These are phyloP conservation scores for Penicillium vulpinum DNA, from an alignment of 2,329 filamentous ascomycete genomes.

Conservation along the genomic window DNA sequence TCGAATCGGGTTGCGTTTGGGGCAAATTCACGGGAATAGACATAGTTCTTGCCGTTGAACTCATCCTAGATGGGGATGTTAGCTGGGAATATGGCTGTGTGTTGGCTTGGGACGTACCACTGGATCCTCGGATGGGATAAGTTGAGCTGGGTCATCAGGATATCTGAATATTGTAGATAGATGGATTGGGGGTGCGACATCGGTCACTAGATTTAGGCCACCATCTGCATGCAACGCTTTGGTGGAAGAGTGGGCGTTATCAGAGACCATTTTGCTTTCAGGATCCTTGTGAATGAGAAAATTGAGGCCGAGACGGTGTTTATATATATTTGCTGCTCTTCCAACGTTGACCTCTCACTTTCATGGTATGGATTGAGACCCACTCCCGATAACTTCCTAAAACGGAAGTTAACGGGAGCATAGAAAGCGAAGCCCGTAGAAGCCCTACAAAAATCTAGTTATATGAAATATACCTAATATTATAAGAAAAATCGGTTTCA, in stretches of 20 bases:
- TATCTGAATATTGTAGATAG: conserved; percentile 91
- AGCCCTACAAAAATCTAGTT: neutral
- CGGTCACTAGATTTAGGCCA: conserved; percentile 67
- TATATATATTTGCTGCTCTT: neutral
- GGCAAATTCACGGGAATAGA: conserved; percentile 80
- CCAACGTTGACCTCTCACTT: neutral
- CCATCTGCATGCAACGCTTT: conserved; percentile 79
- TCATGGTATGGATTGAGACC: neutral
- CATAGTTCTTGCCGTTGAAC: conserved; percentile 51
- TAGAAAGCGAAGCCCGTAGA: too few species aligned
- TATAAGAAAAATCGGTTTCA: neutral
- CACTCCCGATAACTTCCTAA: conserved; percentile 4
- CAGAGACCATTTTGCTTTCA: conserved; percentile 21
- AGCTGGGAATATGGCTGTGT: neutral
- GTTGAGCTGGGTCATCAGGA: conserved; percentile 64
- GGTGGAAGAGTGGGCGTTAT: conserved; percentile 45
- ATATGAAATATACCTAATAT: too few species aligned
- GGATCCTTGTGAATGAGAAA: neutral
- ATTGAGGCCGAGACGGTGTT: neutral
- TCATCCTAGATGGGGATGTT: conserved; percentile 15
- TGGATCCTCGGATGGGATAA: conserved; percentile 53
- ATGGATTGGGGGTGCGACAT: conserved; percentile 86
- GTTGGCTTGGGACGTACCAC: conserved; percentile 51
- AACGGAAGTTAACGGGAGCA: neutral
- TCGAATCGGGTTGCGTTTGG: conserved; percentile 86